phyloP scores from a whole-genome alignment of 306 rosid species.

The Sicyos edulis region DNA sequence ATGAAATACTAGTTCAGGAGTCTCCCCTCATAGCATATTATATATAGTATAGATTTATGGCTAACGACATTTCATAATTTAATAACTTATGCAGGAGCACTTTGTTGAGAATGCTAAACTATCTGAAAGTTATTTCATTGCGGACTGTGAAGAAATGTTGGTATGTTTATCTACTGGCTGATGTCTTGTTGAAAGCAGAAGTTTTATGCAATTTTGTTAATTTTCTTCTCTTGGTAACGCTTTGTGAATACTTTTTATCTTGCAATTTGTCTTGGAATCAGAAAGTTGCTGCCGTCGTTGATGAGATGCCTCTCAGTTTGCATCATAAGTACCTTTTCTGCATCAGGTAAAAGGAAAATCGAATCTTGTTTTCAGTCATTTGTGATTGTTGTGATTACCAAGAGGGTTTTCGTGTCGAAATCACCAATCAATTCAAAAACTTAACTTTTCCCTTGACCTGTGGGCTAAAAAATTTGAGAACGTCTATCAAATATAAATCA shows the following conservation, averaged over 20 bases:
- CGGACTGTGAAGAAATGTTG: slow-evolving; percentile 63
- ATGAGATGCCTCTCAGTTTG: slow-evolving; percentile 67
- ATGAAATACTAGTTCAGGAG: no score
- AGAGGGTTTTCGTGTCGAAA: slow-evolving; percentile 11
- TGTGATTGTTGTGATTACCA: slow-evolving; percentile 10
- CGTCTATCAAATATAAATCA: no score
- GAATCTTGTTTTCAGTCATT: background rate
- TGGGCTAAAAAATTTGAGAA: no score
- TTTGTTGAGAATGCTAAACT: slow-evolving; percentile 79
- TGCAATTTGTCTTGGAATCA: slow-evolving; percentile 30
- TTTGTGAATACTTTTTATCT: slow-evolving; percentile 12
- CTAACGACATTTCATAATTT: slow-evolving; percentile 15
- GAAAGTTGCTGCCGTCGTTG: slow-evolving; percentile 82
- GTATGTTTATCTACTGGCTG: slow-evolving; percentile 40
- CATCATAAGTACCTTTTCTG: slow-evolving; percentile 79
- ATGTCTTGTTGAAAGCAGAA: slow-evolving; percentile 20
- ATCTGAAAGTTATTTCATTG: slow-evolving; percentile 73
- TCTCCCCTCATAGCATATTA: background rate
- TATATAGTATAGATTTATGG: background rate
- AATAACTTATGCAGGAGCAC: slow-evolving; percentile 61
- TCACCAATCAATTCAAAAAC: no score
- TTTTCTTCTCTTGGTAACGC: slow-evolving; percentile 21
- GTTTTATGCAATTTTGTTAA: slow-evolving; percentile 12
- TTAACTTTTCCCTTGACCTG: no score
- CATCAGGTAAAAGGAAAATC: slow-evolving; percentile 46